These are phyloP conservation scores for Colletotrichum orbiculare DNA, from an alignment of 2,329 filamentous ascomycete species.

Conservation along the genomic window DNA sequence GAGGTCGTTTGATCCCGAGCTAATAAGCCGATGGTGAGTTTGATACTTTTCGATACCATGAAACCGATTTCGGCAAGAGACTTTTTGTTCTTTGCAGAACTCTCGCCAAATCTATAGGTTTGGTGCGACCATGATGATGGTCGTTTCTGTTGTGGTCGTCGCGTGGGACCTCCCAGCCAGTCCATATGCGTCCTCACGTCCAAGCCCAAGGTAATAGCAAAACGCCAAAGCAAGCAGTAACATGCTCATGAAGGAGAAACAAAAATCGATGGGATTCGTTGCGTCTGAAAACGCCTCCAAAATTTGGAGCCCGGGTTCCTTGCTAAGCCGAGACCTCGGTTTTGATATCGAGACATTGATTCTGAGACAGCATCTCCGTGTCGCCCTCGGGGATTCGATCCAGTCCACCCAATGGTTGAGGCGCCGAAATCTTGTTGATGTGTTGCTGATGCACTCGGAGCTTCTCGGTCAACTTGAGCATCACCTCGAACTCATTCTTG, in stretches of 20 bases:
- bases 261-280: background rate
- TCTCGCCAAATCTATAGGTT: slow-evolving; percentile 31
- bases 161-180: slow-evolving; percentile 1
- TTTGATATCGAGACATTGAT: slow-evolving; percentile 42
- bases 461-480: slow-evolving; percentile 88
- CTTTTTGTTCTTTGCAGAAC: slow-evolving; percentile 33
- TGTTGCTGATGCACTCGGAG: slow-evolving; percentile 74
- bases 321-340: slow-evolving; percentile 40
- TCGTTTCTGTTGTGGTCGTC: slow-evolving; percentile 26
- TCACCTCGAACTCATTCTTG: slow-evolving; percentile 79
- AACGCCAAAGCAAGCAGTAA: slow-evolving; percentile 16
- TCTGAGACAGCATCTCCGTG: slow-evolving; percentile 54
- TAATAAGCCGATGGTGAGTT: slow-evolving; percentile 22
- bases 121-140: slow-evolving; percentile 22
- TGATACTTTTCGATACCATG: slow-evolving; percentile 12
- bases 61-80: slow-evolving; percentile 26
- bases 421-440: slow-evolving; percentile 42
- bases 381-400: slow-evolving; percentile 69
- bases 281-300: background rate
- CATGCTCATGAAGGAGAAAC: background rate
- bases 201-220: slow-evolving; percentile 17
- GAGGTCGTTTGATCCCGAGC: slow-evolving; percentile 7
- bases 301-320: background rate
- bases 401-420: slow-evolving; percentile 57
- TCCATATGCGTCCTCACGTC: background rate